These are phyloP conservation scores for Sideroxylon spinosum DNA, from an alignment of 179 eudicot genomes.

Conservation along the genomic window DNA sequence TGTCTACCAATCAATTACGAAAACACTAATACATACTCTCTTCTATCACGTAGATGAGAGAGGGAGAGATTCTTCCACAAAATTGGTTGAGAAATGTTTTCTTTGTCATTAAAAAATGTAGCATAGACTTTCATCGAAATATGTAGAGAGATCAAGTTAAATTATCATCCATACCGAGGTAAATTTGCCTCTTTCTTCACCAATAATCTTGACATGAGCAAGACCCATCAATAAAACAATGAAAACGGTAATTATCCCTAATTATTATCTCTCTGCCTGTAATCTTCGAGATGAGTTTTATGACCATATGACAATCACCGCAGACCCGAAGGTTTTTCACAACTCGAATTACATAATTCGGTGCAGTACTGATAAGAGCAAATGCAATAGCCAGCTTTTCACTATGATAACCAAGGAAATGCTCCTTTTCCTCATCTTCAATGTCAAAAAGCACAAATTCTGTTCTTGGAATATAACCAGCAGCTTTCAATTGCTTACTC, in stretches of 20 bases:
- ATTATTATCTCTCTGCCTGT: slow-evolving; percentile 60
- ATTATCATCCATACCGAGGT: neutral
- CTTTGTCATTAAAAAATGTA: neutral
- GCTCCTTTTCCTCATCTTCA: slow-evolving; percentile 71
- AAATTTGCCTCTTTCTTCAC: slow-evolving; percentile 26
- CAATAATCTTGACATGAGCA: slow-evolving; percentile 80
- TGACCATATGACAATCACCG: slow-evolving; percentile 61
- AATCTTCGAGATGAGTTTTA: slow-evolving; percentile 59
- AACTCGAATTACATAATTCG: slow-evolving; percentile 46
- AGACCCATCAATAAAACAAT: slow-evolving; percentile 51
- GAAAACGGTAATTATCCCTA: slow-evolving; percentile 63
- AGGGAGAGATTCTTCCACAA: neutral
- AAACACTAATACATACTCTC: neutral
- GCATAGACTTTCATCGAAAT: neutral
- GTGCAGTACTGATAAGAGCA: slow-evolving; percentile 48
- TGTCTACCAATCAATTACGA: neutral
- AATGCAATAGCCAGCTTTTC: slow-evolving; percentile 82
- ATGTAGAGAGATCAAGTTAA: neutral
- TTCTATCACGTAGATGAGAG: neutral
- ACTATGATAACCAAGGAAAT: slow-evolving; percentile 52
- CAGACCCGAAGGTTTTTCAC: slow-evolving; percentile 64
- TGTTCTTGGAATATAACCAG: slow-evolving; percentile 56
- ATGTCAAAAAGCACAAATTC: slow-evolving; percentile 66
- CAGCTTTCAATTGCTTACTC: slow-evolving; percentile 40
- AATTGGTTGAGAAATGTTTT: neutral